Evolutionary conservation across 1,139 yeast genomes (phyloP), one percentile per base, ranked within the genome.

Genomic region (Yamadazyma triangularis): DNA sequence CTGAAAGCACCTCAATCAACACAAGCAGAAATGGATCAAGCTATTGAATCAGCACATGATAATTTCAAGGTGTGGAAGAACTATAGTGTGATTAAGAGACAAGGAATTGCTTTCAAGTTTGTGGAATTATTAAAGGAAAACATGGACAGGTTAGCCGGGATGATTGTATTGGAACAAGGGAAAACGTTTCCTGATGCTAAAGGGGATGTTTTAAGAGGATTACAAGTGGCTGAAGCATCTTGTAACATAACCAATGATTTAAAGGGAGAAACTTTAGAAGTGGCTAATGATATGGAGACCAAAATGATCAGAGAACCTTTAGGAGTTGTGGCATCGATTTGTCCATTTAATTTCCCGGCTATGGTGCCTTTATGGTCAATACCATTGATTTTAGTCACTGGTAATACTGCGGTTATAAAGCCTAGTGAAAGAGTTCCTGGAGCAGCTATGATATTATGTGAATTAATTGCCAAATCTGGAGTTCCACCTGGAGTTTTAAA

Each of bases 321-420:
- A 38, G 86, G 86, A 13, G 83, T 79, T 13, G 71, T 78, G 37
- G 85, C 80, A 6, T 79, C 85, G 15, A 79, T 79, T 44, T 75
- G 81, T 47, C 87, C 87, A n/a, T 77, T 77, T 59, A 80, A 80
- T 60, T 80, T 82, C 72, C 91, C 91, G 18, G 91, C 88, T 26
- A 82, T 83, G 91, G 85, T 83, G 37, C 93, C 93, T 23, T 65
- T 83, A 45, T 83, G 93, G 93, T 77, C 88, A 20, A 70, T 83
- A 38, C 93, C 93, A 12, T 71, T 82, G 51, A 68, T 78, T 26
- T 70, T 83, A 41, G 89, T 79, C 37, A 81, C 89, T 15, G 93
- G 93, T 45, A 83, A 83, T 65, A 78, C 89, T 25, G 71, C 82
- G 22, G 77, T 83, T 29, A 60, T 83, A 49, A 83, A 83, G 61